Percentiles rank a stretch among this genome's conserved stretches.
These are phyloP conservation scores for Naganishia vaughanmartiniae DNA, from an alignment of 768 basidiomycete genomes.

Conservation along the genomic window DNA sequence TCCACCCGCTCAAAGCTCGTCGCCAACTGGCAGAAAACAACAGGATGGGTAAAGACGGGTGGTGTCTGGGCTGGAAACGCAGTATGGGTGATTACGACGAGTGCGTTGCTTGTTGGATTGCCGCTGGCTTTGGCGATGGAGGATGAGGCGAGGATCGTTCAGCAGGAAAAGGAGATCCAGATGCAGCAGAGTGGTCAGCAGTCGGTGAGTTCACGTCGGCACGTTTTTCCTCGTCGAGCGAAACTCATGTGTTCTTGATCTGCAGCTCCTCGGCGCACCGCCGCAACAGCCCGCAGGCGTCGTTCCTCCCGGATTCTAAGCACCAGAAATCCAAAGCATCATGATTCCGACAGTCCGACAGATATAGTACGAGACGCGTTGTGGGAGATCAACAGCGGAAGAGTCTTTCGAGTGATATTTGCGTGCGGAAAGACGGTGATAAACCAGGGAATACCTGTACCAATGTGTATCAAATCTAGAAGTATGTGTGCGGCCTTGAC, in stretches of 20 bases:
- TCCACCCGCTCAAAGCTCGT: slow-evolving; percentile 75
- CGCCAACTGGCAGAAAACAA: slow-evolving; percentile 62
- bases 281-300: slow-evolving; percentile 59
- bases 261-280: slow-evolving; percentile 70
- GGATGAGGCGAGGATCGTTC: slow-evolving; percentile 90
- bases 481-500: neutral
- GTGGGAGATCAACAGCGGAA: neutral
- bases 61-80: slow-evolving; percentile 77
- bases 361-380: neutral
- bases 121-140: slow-evolving; percentile 90
- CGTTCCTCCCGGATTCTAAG: slow-evolving; percentile 81
- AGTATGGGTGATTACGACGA: slow-evolving; percentile 93
- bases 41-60: slow-evolving; percentile 64
- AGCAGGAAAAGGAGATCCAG: slow-evolving; percentile 89
- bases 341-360: neutral
- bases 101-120: slow-evolving; percentile 85
- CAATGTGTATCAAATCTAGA: neutral
- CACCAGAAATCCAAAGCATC: neutral
- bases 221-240: neutral
- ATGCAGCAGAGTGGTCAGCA: slow-evolving; percentile 90
- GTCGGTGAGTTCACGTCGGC: slow-evolving; percentile 60
- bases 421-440: neutral
- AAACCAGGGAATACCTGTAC: neutral
- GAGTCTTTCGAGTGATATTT: no score
- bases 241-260: slow-evolving; percentile 27